A percentile compares a stretch with the other conserved stretches of the same genome.
Evolutionary conservation across 2,329 filamentous ascomycete genomes (phyloP).

Genomic region (Beauveria pseudobassiana): DNA sequence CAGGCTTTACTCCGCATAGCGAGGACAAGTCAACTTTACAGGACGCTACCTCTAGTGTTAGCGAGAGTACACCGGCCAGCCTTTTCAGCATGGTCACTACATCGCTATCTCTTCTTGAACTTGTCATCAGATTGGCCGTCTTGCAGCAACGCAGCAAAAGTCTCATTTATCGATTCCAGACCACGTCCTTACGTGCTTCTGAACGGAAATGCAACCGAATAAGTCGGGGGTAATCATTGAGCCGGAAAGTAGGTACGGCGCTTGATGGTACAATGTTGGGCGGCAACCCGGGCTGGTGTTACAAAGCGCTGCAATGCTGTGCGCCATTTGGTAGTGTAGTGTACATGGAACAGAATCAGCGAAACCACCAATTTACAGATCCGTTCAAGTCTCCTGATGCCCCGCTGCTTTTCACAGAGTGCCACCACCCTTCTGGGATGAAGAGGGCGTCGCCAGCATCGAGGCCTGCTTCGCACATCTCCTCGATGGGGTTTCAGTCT

Average conservation of each 20-base stretch:
- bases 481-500: constrained; percentile 22
- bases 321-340: not conserved
- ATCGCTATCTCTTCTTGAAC: constrained; percentile 73
- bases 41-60: not conserved
- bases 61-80: constrained; percentile 14
- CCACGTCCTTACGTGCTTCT: constrained; percentile 86
- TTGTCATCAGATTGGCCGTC: constrained; percentile 75
- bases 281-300: not conserved
- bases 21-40: not conserved
- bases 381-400: constrained; percentile 30
- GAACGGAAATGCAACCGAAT: not conserved
- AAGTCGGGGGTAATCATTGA: not conserved
- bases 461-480: constrained; percentile 47
- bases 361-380: constrained; percentile 41
- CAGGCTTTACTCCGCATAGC: not conserved
- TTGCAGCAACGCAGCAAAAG: constrained; percentile 88
- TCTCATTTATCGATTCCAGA: constrained; percentile 87
- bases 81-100: constrained; percentile 44
- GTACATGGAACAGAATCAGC: constrained; percentile 17
- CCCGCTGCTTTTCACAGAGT: constrained; percentile 34
- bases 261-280: not conserved
- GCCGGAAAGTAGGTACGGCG: not conserved
- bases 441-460: constrained; percentile 40
- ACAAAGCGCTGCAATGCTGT: not conserved
- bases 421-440: constrained; percentile 38